Evolutionary conservation across 495 filamentous ascomycete genomes (phyloP).

Genomic region (Barbatosphaeria neglecta): DNA sequence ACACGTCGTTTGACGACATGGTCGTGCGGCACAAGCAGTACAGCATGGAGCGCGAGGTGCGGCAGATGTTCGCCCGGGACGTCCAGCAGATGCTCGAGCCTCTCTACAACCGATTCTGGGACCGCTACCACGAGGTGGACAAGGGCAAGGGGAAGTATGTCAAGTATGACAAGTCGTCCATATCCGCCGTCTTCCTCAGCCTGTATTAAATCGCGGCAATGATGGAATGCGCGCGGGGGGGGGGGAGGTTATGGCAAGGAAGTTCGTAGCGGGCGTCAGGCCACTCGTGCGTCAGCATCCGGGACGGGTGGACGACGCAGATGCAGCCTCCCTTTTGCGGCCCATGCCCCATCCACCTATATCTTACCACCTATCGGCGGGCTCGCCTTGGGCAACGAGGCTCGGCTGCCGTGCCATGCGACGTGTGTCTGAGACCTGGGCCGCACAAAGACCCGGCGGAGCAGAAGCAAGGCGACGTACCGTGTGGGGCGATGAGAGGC

Average conservation of each 20-base stretch:
- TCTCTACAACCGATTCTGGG: constrained; percentile 89
- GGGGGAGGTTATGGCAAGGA: neutral
- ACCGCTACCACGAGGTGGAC: constrained; percentile 95
- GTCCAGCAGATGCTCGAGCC: constrained; percentile 85
- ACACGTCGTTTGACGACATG: constrained; percentile 79
- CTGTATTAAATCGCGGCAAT: constrained; percentile 20
- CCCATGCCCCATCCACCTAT: too few species aligned
- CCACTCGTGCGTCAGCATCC: neutral
- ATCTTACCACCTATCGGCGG: too few species aligned
- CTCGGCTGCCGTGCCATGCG: too few species aligned
- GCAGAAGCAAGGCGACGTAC: too few species aligned
- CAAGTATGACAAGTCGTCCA: constrained; percentile 77
- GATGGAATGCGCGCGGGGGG: neutral
- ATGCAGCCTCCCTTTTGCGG: too few species aligned
- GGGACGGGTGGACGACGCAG: neutral
- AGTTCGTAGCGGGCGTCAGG: neutral
- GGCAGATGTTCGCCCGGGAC: constrained; percentile 63
- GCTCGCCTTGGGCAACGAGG: too few species aligned
- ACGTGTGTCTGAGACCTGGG: too few species aligned
- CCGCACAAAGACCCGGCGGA: too few species aligned
- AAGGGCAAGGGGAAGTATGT: constrained; percentile 95
- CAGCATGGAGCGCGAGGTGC: constrained; percentile 81
- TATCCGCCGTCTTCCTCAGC: constrained; percentile 42
- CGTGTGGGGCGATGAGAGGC: too few species aligned
- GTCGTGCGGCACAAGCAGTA: constrained; percentile 65